Evolutionary conservation across 2,329 filamentous ascomycete genomes (phyloP), one percentile per base, ranked within the genome.

Genomic region (Pseudogymnoascus sp.): DNA sequence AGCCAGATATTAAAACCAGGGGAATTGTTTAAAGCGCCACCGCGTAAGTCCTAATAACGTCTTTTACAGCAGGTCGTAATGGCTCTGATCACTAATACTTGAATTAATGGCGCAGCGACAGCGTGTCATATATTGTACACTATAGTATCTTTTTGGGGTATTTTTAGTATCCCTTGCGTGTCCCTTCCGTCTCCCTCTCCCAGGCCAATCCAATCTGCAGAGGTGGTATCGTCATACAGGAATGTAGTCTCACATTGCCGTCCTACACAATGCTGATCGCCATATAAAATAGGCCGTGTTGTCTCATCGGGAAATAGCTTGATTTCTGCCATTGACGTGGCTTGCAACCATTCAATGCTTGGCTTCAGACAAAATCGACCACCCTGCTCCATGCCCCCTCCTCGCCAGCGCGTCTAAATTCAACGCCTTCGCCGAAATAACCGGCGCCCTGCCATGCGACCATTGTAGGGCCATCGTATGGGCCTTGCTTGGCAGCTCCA

Each of bases 361-460:
- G 21, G 44, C 24, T 31, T 50, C 44, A 73, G 66, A 71, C 65
- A 70, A 73, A 73, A 60, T 71, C 69, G 60, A 71, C 69, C 17
- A 70, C 65, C 37, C 71, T 63, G 58, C 66, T 68, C 70, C 71
- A 73, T 21, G 74, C 78, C 24, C 68, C 68, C 24, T 81, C 80
- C 50, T 81, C 78, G 9, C 81, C 84, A 5, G 76, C 81, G 63
- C 75, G 78, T 65, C 85, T 81, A 68, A 93, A 92, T 71, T 92
- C 93, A 24, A 96, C 91, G 0, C 90, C 90, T 65, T 94, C 88
- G 10, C 86, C 88, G 74, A 99, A 99, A 72, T 97, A 97, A 2
- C 94, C 94, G 24, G 91, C 91, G 64, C 90, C 85, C 67, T 88
- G 85, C 94, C 94, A 99, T 2, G 90, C 89, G 68, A 86, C 84